Evolutionary conservation across 1,284 basidiomycete species (phyloP), one percentile per base, ranked within the genome.

Genomic region (Pulveroboletus ridleyi): DNA sequence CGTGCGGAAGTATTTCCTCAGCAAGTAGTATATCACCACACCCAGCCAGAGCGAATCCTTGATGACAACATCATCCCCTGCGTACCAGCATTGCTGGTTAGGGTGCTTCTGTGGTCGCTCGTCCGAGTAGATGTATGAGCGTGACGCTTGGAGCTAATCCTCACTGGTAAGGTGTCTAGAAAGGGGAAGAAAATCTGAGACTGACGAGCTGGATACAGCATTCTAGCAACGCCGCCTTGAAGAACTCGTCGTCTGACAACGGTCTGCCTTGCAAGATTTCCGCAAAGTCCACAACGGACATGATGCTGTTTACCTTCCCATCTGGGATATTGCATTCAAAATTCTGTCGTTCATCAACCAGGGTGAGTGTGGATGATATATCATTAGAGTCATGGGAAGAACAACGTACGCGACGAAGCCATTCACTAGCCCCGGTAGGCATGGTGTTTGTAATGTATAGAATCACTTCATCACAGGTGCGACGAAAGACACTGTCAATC

Each of bases 41-140:
- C 96, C 95, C 75, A 99, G 89, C 93, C 98, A 94, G 83, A 97
- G 95, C 3, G 94, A 85, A 78, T 98, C 96, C 82, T 98, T 98
- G 82, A 98, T 92, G 18, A 96, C 95, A 71, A 97, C 91, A 80
- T 91, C 90, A 25, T 89, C 88, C 42, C 89, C 80, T 65, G 87
- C 85, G 82, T 96, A 98, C 94, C 95, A 98, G 82, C 96, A 98
- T 0, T 96, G 94, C 23, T 59, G 55, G 23, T 39, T 17, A 77
- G 97, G 29, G 17, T 35, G 25, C 42, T 8, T 39, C 33, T 39
- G 29, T 20, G 58, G n/a, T n/a, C 25, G 25, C 29, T 39, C 59
- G 23, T 95, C 29, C 8, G 35, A 41, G 41, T 41, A 47, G 44
- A 47, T 18, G 17, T 61, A 33, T 29, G 46, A 61, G 9, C 60